These are phyloP conservation scores for Urochloa ruziziensis DNA, from an alignment of 176 grass and related monocot genomes.

Conservation along the genomic window DNA sequence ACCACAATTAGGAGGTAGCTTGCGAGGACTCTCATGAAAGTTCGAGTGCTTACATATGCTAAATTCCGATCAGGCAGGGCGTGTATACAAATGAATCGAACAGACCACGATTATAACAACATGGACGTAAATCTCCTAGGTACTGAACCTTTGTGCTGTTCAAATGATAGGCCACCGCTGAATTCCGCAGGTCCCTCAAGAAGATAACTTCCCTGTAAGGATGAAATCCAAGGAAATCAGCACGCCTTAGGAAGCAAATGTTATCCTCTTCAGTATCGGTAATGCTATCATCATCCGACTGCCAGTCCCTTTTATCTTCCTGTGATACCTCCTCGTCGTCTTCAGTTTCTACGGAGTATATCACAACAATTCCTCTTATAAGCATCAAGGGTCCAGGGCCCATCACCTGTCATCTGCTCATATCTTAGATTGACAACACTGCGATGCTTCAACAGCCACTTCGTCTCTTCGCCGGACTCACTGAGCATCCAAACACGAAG, in stretches of 20 bases:
- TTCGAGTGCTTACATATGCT: too few relatives aligned
- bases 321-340: too few relatives aligned
- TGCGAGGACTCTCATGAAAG: too few relatives aligned
- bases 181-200: not conserved
- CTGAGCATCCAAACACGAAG: not conserved
- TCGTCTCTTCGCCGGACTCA: not conserved
- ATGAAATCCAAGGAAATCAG: not conserved
- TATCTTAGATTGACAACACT: not conserved
- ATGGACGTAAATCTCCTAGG: not conserved
- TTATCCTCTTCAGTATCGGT: not conserved
- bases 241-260: rapidly evolving
- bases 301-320: not conserved
- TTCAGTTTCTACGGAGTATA: not conserved
- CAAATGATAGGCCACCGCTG: not conserved
- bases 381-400: not conserved
- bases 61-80: not conserved
- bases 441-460: not conserved
- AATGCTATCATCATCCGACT: not conserved
- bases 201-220: not conserved
- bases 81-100: not conserved
- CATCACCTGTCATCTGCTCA: not conserved
- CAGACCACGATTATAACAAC: rapidly evolving
- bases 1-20: too few relatives aligned
- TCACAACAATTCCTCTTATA: too few relatives aligned
- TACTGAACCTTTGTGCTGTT: not conserved